phyloP scores from a whole-genome alignment of 768 basidiomycete genomes.

The Daedaleopsis nitida region DNA sequence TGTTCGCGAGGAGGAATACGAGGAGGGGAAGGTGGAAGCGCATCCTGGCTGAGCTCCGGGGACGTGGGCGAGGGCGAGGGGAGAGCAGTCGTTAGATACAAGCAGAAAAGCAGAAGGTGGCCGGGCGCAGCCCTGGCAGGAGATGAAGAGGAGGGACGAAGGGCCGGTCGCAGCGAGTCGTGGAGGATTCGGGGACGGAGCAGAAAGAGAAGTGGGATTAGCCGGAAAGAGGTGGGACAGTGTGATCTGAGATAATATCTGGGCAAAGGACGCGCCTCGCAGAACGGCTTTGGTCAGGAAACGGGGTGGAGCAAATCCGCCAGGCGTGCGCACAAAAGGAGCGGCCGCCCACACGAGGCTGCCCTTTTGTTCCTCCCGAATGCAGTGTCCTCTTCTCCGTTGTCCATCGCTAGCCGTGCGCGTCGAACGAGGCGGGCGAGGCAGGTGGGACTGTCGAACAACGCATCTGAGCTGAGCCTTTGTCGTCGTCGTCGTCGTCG shows the following conservation, averaged over 20 bases:
- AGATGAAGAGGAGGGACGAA: slow-evolving; percentile 6
- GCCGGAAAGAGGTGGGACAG: neutral
- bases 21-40: slow-evolving; percentile 27
- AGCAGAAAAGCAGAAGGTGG: neutral
- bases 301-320: slow-evolving; percentile 10
- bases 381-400: slow-evolving; percentile 4
- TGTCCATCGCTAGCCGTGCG: neutral
- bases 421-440: neutral
- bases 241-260: slow-evolving; percentile 4
- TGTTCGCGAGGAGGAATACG: slow-evolving; percentile 34
- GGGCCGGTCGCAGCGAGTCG: neutral
- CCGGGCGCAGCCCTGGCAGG: slow-evolving; percentile 19
- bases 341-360: slow-evolving; percentile 14
- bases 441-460: neutral
- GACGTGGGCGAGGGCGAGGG: neutral
- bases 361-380: slow-evolving; percentile 10
- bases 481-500: neutral
- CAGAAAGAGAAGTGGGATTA: neutral
- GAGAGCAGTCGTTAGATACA: neutral
- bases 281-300: slow-evolving; percentile 11
- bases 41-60: slow-evolving; percentile 14
- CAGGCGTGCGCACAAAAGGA: slow-evolving; percentile 17
- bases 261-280: neutral
- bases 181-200: neutral
- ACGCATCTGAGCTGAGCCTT: neutral